Evolutionary conservation across 257 asterid genomes (phyloP).

Genomic region (Przewalskia tangutica): DNA sequence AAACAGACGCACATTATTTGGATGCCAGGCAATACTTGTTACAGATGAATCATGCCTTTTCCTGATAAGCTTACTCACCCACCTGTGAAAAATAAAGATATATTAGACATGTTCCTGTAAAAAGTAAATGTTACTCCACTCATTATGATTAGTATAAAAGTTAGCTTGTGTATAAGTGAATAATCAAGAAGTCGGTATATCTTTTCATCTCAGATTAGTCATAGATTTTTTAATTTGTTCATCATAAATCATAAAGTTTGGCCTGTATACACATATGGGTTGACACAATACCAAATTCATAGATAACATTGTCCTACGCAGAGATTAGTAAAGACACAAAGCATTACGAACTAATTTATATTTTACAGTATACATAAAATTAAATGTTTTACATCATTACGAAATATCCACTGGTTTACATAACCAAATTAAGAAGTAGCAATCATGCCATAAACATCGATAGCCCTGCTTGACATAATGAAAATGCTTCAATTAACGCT

Average conservation of each 20-base stretch:
- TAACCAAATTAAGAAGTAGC: too few relatives aligned
- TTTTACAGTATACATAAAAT: too few relatives aligned
- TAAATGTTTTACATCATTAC: too few relatives aligned
- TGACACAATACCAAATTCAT: neutral
- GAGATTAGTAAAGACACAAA: neutral
- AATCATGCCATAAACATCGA: too few relatives aligned
- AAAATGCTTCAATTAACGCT: too few relatives aligned
- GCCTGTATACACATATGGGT: neutral
- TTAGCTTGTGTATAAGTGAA: neutral
- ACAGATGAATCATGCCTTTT: slow-evolving; percentile 98
- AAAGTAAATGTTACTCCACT: neutral
- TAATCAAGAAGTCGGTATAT: neutral
- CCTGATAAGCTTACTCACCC: slow-evolving; percentile 97
- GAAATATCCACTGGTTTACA: too few relatives aligned
- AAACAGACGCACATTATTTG: slow-evolving; percentile 65
- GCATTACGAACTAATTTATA: too few relatives aligned
- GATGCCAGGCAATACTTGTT: slow-evolving; percentile 97
- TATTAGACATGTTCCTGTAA: slow-evolving; percentile 6
- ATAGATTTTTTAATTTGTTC: neutral
- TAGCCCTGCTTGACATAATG: too few relatives aligned
- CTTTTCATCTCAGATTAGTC: neutral
- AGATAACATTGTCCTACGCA: neutral
- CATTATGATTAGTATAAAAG: neutral
- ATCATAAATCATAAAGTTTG: neutral
- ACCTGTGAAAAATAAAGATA: slow-evolving; percentile 44